Evolutionary conservation across 495 filamentous ascomycete genomes (phyloP).

Genomic region (Pseudevernia furfuracea): DNA sequence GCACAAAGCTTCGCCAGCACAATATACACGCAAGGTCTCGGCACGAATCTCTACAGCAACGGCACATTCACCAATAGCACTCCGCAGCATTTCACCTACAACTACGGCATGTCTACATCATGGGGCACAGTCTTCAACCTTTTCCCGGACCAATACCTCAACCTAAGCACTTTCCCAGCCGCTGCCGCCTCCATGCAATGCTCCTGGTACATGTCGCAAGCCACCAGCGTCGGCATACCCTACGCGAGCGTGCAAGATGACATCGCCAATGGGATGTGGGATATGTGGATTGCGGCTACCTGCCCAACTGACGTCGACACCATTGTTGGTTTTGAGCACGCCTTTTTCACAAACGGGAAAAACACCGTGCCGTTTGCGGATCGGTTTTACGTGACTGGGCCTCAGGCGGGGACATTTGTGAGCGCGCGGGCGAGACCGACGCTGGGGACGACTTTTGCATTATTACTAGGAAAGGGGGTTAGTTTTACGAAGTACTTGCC

Average conservation of each 20-base stretch:
- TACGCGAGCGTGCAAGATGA: constrained; percentile 33
- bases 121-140: constrained; percentile 43
- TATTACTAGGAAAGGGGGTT: constrained; percentile 34
- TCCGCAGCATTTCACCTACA: constrained; percentile 35
- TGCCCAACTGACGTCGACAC: constrained; percentile 14
- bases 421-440: constrained; percentile 48
- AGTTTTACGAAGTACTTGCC: neutral
- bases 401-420: constrained; percentile 31
- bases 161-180: constrained; percentile 35
- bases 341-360: constrained; percentile 42
- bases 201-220: constrained; percentile 35
- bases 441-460: constrained; percentile 49
- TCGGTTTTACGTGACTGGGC: constrained; percentile 38
- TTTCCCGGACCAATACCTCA: constrained; percentile 41
- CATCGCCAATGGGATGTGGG: constrained; percentile 35
- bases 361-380: constrained; percentile 45
- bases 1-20: constrained; percentile 36
- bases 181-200: constrained; percentile 36
- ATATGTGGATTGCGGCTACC: constrained; percentile 42
- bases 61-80: constrained; percentile 21
- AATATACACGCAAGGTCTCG: constrained; percentile 37
- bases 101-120: constrained; percentile 16
- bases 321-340: constrained; percentile 34
- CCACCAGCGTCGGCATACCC: constrained; percentile 38
- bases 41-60: constrained; percentile 27